Evolutionary conservation across 2,329 filamentous ascomycete species (phyloP).

Genomic region (Aspergillus flavus): DNA sequence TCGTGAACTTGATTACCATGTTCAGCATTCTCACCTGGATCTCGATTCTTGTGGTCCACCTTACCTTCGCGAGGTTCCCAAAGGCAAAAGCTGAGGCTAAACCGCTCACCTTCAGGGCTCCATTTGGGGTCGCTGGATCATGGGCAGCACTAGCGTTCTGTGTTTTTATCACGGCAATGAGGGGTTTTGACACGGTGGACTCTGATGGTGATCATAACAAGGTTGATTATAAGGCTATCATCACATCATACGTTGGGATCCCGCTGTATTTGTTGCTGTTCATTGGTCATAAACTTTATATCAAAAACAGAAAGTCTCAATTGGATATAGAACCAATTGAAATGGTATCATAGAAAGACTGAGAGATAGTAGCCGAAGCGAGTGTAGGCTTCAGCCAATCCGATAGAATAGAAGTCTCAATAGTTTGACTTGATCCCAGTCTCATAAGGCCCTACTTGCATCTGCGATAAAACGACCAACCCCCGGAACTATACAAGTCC

Average conservation of each 20-base stretch:
- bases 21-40: slow-evolving; percentile 70
- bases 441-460: background rate
- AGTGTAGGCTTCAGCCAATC: background rate
- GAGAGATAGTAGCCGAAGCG: background rate
- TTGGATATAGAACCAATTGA: background rate
- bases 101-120: slow-evolving; percentile 63
- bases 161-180: slow-evolving; percentile 73
- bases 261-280: slow-evolving; percentile 73
- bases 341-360: background rate
- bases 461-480: background rate
- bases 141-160: slow-evolving; percentile 70
- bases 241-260: slow-evolving; percentile 77
- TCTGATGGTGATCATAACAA: slow-evolving; percentile 49
- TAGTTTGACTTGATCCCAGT: background rate
- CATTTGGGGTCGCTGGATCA: slow-evolving; percentile 71
- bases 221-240: slow-evolving; percentile 75
- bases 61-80: slow-evolving; percentile 66
- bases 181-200: slow-evolving; percentile 77
- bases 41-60: slow-evolving; percentile 68
- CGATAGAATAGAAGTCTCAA: background rate
- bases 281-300: slow-evolving; percentile 64
- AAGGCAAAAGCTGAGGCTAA: slow-evolving; percentile 58
- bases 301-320: background rate
- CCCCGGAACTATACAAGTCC: background rate
- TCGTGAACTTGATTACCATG: slow-evolving; percentile 69